These are phyloP conservation scores for Austroboletus eburneus DNA, from an alignment of 768 basidiomycete genomes.

Conservation along the genomic window DNA sequence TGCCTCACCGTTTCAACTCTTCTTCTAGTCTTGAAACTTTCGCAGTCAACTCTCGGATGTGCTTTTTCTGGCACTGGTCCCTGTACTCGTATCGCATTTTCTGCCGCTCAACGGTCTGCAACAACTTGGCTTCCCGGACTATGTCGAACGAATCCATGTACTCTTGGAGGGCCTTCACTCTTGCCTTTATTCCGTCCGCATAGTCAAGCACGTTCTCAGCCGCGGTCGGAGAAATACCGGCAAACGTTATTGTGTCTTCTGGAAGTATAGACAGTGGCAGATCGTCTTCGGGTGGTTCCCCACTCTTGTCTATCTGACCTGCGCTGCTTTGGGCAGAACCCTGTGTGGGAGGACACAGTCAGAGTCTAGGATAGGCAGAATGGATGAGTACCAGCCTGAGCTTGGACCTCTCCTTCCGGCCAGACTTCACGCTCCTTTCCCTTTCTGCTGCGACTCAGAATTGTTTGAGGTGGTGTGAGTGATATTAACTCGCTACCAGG, in stretches of 20 bases:
- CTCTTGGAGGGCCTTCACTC: constrained; percentile 22
- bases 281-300: constrained; percentile 7
- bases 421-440: constrained; percentile 25
- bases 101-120: constrained; percentile 22
- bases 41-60: constrained; percentile 16
- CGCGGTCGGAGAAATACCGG: constrained; percentile 20
- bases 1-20: constrained; percentile 14
- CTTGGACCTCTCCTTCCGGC: not conserved
- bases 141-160: constrained; percentile 29
- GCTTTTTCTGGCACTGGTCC: constrained; percentile 20
- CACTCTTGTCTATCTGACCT: not conserved
- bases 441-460: constrained; percentile 20
- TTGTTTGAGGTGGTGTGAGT: constrained; percentile 28
- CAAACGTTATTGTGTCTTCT: constrained; percentile 8
- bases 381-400: constrained; percentile 14
- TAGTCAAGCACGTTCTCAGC: constrained; percentile 27
- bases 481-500: constrained; percentile 1
- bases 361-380: not conserved
- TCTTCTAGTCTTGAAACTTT: constrained; percentile 19
- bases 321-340: not conserved
- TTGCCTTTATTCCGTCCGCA: constrained; percentile 15
- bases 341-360: constrained; percentile 1
- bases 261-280: constrained; percentile 18
- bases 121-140: constrained; percentile 7
- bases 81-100: constrained; percentile 20